Evolutionary conservation across 257 asterid species (phyloP).

Genomic region (Euphrasia confusa): DNA sequence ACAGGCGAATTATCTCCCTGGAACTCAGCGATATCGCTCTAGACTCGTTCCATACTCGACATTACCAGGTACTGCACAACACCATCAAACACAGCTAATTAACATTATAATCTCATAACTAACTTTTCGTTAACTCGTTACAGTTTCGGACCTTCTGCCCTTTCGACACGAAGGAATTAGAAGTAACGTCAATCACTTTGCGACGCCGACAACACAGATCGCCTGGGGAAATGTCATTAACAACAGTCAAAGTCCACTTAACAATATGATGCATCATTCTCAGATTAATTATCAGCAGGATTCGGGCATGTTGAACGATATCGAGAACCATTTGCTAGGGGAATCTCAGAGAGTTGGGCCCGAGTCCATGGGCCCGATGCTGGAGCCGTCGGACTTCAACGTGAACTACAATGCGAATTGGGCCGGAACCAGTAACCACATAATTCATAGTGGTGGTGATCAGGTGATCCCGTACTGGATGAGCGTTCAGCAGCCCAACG

Average conservation of each 20-base stretch:
- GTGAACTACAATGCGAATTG: background rate
- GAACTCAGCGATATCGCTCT: background rate
- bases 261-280: background rate
- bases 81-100: too few relatives aligned
- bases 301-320: background rate
- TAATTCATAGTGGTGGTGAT: background rate
- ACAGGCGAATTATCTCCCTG: background rate
- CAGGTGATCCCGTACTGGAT: constrained; percentile 13
- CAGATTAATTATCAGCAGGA: background rate
- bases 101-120: too few relatives aligned
- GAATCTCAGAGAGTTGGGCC: background rate
- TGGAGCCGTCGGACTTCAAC: background rate
- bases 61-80: constrained; percentile 29
- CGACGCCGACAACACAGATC: constrained; percentile 15
- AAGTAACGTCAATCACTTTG: constrained; percentile 2
- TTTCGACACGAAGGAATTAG: constrained; percentile 6
- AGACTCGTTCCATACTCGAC: constrained; percentile 22
- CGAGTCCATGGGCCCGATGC: background rate
- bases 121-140: background rate
- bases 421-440: background rate
- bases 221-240: background rate
- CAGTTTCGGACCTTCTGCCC: constrained; percentile 12
- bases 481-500: background rate
- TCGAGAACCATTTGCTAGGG: constrained; percentile 22
- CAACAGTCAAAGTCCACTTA: constrained; percentile 14